Conservation (phyloP, 2,329 filamentous ascomycete genomes). For the Aspergillus bombycis region DNA sequence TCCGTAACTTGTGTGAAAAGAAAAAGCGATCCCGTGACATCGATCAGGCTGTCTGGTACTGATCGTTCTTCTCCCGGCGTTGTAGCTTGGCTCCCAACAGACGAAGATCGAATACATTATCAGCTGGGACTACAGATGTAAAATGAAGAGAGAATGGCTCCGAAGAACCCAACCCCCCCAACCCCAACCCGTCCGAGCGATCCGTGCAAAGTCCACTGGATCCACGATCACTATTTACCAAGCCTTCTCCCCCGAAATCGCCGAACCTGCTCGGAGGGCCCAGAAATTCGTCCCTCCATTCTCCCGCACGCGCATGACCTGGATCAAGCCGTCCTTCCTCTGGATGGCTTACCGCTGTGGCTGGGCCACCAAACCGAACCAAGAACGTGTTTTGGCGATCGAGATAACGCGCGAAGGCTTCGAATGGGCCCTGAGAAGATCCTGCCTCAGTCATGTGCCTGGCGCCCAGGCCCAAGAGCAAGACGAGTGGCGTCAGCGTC, state of each 20-base stretch:
- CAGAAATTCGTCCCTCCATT: conserved; percentile 59
- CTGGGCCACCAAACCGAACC: conserved; percentile 59
- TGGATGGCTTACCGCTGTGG: conserved; percentile 69
- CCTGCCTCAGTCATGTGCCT: conserved; percentile 32
- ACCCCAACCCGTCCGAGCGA: conserved; percentile 50
- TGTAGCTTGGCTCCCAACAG: neutral
- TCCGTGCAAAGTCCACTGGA: conserved; percentile 56
- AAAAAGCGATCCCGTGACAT: too few relatives aligned
- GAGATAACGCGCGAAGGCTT: conserved; percentile 58
- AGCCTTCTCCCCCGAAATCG: conserved; percentile 60
- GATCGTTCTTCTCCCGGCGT: neutral
- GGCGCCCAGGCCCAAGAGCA: conserved; percentile 10
- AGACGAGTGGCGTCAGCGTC: conserved; percentile 25
- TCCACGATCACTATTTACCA: conserved; percentile 65
- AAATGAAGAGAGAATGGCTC: neutral
- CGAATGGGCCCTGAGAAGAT: conserved; percentile 47
- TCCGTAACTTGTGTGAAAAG: too few relatives aligned
- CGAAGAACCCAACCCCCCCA: neutral
- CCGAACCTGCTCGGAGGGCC: conserved; percentile 52
- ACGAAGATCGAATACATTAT: neutral
- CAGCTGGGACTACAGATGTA: neutral
- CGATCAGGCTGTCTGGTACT: neutral
- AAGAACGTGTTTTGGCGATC: conserved; percentile 61
- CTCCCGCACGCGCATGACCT: conserved; percentile 61
- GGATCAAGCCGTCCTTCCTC: conserved; percentile 66